These are phyloP conservation scores for Isabelozyma pseudorhagii DNA, from an alignment of 805 yeast genomes.

Conservation along the genomic window DNA sequence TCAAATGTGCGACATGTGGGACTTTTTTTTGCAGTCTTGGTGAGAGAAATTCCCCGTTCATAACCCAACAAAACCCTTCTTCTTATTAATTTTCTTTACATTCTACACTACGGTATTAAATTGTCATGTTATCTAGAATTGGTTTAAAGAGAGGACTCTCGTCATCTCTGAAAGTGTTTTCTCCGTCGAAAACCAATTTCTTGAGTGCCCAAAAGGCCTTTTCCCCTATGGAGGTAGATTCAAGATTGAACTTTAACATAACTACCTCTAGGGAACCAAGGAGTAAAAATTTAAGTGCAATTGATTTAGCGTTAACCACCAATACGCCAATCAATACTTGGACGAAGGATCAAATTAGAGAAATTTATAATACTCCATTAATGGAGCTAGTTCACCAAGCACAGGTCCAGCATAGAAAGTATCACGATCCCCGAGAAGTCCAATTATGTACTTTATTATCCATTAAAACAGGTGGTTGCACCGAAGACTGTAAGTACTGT, in stretches of 20 bases:
- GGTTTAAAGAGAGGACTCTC: background rate
- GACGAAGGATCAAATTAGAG: constrained; percentile 58
- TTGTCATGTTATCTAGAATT: background rate
- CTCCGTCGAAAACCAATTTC: constrained; percentile 1
- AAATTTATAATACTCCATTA: constrained; percentile 64
- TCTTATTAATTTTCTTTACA: background rate
- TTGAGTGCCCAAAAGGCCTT: constrained; percentile 1
- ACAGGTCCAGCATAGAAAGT: constrained; percentile 61
- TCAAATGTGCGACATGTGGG: background rate
- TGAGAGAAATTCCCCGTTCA: background rate
- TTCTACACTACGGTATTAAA: no score
- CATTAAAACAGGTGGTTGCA: constrained; percentile 78
- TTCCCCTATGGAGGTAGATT: constrained; percentile 11
- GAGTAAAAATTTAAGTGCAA: constrained; percentile 21
- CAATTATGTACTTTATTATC: constrained; percentile 74
- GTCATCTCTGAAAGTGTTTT: background rate
- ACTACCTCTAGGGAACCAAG: constrained; percentile 64
- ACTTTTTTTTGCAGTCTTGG: background rate
- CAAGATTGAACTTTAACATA: constrained; percentile 14
- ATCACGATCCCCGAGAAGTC: constrained; percentile 66
- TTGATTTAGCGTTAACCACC: constrained; percentile 11
- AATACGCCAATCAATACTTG: constrained; percentile 37
- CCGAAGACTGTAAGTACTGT: constrained; percentile 81
- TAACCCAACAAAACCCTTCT: background rate
- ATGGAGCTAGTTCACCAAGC: constrained; percentile 58